Conservation (phyloP, 768 basidiomycete species). For the Tylopilus sp. region DNA sequence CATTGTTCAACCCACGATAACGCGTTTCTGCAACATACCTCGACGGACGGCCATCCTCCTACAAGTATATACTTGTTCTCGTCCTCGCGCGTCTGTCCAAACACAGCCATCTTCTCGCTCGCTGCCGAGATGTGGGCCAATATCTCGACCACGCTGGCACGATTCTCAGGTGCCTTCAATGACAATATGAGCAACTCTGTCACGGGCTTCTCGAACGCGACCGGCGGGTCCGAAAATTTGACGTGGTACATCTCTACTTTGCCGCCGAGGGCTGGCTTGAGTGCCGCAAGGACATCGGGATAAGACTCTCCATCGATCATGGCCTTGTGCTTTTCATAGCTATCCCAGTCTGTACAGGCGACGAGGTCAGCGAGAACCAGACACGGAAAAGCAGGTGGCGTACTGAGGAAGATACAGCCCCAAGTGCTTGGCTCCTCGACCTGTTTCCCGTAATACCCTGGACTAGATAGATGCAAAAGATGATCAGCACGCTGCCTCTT, state of each 20-base stretch:
- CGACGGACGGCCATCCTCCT: slow-evolving; percentile 20
- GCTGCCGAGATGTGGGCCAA: slow-evolving; percentile 12
- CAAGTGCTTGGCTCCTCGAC: slow-evolving; percentile 11
- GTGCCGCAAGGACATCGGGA: background rate
- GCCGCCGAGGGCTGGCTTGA: slow-evolving; percentile 7
- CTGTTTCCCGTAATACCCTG: slow-evolving; percentile 19
- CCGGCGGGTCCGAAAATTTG: slow-evolving; percentile 11
- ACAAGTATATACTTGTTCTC: slow-evolving; percentile 19
- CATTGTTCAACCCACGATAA: background rate
- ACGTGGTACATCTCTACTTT: slow-evolving; percentile 19
- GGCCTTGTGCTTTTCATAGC: slow-evolving; percentile 17
- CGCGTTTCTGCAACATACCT: slow-evolving; percentile 16
- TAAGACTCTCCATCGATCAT: slow-evolving; percentile 7
- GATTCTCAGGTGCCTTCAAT: slow-evolving; percentile 24
- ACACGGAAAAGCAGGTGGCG: background rate
- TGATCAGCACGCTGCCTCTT: background rate
- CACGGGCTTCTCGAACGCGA: slow-evolving; percentile 21
- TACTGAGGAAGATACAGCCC: slow-evolving; percentile 18
- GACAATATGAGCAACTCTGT: slow-evolving; percentile 18
- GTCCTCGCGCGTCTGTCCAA: slow-evolving; percentile 19
- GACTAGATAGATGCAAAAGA: slow-evolving; percentile 8
- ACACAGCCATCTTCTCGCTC: slow-evolving; percentile 13
- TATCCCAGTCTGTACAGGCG: slow-evolving; percentile 25
- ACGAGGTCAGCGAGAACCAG: background rate
- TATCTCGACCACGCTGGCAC: slow-evolving; percentile 9